These are phyloP conservation scores for Phytophthora cajani DNA, from an alignment of 352 stramenopile genomes.

Conservation along the genomic window DNA sequence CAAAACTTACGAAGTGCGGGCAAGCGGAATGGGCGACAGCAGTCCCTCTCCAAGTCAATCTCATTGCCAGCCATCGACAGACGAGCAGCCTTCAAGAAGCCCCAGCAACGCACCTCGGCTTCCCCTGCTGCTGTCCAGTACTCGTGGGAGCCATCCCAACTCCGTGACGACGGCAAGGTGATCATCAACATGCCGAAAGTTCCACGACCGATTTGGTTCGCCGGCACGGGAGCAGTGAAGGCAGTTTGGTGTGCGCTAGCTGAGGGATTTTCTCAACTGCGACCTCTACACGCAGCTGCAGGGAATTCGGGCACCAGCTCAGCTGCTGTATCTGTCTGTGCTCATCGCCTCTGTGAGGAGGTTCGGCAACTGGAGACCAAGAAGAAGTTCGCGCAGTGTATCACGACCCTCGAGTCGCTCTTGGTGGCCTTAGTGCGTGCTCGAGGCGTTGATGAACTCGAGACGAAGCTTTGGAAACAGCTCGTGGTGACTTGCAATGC, in stretches of 20 bases:
- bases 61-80: slow-evolving; percentile 30
- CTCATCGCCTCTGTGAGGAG: slow-evolving; percentile 76
- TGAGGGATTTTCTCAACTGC: slow-evolving; percentile 46
- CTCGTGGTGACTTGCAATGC: slow-evolving; percentile 91
- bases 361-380: slow-evolving; percentile 84
- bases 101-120: slow-evolving; percentile 8
- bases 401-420: slow-evolving; percentile 79
- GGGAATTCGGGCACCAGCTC: neutral
- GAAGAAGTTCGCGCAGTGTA: slow-evolving; percentile 78
- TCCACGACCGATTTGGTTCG: slow-evolving; percentile 87
- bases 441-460: slow-evolving; percentile 56
- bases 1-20: neutral
- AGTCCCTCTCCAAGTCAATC: slow-evolving; percentile 17
- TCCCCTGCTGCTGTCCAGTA: slow-evolving; percentile 48
- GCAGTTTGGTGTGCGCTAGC: slow-evolving; percentile 84
- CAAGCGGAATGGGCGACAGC: neutral
- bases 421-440: slow-evolving; percentile 75
- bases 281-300: slow-evolving; percentile 6
- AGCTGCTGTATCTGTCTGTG: slow-evolving; percentile 43
- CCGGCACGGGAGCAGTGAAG: slow-evolving; percentile 79
- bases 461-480: slow-evolving; percentile 89
- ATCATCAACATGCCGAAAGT: slow-evolving; percentile 85
- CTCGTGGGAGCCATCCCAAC: slow-evolving; percentile 74
- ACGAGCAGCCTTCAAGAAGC: neutral
- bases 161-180: slow-evolving; percentile 62